Evolutionary conservation across 352 stramenopile species (phyloP), one percentile per base, ranked within the genome.

Genomic region (Phytophthora vignae): DNA sequence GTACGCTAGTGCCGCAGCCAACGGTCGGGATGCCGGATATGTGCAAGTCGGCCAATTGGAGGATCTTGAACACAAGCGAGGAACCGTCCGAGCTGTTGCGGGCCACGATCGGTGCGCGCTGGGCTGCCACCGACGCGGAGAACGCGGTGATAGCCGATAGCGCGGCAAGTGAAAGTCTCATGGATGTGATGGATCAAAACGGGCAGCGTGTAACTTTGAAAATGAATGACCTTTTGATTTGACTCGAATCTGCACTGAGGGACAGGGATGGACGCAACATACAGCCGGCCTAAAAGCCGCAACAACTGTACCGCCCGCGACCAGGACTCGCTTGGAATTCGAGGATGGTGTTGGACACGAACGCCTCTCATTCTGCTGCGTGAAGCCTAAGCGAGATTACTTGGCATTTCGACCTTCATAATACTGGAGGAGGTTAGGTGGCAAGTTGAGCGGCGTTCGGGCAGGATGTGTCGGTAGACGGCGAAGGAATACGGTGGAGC

Each of bases 11-110:
- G 48, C 74, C 62, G 40, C 80, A 87, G 11, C 70, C 48, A 27
- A 77, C 61, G 6, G 69, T 76, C 11, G 76, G 65, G 42, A 89
- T 75, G 54, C 80, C 83, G 1, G 83, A 78, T 53, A 82, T 81
- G 67, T 90, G 83, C 46, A 90, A 67, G 44, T 90, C 83, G 7
- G 83, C 76, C 22, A 90, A 59, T 55, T 91, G 84, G 10, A 91
- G 33, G 22, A 91, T 77, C 50, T 86, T 90, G 69, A 90, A 91
- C 46, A 62, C 49, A 17, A 88, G 46, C 46, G 67, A 78, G 10
- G 58, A 46, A 38, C 50, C 58, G 50, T 62, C 67, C 6, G 67
- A 79, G 31, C 48, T 59, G 33, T 66, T 76, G 40, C 67, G 72
- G 8, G 72, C 72, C 19, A 62, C 38, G 14, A 79, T 67, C 19